These are phyloP conservation scores for Dendrostoma leiphaemia DNA, from an alignment of 2,329 filamentous ascomycete genomes.

Conservation along the genomic window DNA sequence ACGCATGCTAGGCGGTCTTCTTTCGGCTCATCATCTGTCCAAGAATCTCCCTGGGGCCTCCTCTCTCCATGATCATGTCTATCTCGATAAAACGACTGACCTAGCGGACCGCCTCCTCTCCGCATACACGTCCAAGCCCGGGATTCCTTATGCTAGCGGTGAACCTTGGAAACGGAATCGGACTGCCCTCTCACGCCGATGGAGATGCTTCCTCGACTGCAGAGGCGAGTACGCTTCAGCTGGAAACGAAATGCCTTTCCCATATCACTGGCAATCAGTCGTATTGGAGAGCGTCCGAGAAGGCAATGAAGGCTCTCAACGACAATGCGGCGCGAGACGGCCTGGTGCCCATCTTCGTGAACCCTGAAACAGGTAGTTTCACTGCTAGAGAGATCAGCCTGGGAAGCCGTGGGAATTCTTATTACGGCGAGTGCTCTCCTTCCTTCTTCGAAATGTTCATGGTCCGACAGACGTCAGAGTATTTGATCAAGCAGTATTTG, in stretches of 20 bases:
- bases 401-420: constrained; percentile 71
- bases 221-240: constrained; percentile 67
- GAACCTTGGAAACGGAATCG: constrained; percentile 61
- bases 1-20: constrained; percentile 71
- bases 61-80: constrained; percentile 65
- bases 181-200: constrained; percentile 65
- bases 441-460: too few relatives aligned
- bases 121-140: constrained; percentile 66
- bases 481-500: constrained; percentile 74
- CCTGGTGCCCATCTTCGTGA: constrained; percentile 69
- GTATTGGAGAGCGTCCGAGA: constrained; percentile 70
- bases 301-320: constrained; percentile 69
- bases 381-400: constrained; percentile 66
- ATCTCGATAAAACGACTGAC: constrained; percentile 71
- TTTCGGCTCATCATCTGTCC: constrained; percentile 73
- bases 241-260: constrained; percentile 74
- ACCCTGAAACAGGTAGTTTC: constrained; percentile 63
- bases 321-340: constrained; percentile 62
- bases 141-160: constrained; percentile 69
- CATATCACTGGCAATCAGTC: constrained; percentile 69
- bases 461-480: constrained; percentile 39
- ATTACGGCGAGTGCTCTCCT: constrained; percentile 64
- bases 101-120: constrained; percentile 67
- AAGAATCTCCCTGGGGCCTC: constrained; percentile 59
- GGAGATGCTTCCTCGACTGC: constrained; percentile 70